Conservation (phyloP, 352 stramenopile genomes). For the Pythium pyrilobum region DNA sequence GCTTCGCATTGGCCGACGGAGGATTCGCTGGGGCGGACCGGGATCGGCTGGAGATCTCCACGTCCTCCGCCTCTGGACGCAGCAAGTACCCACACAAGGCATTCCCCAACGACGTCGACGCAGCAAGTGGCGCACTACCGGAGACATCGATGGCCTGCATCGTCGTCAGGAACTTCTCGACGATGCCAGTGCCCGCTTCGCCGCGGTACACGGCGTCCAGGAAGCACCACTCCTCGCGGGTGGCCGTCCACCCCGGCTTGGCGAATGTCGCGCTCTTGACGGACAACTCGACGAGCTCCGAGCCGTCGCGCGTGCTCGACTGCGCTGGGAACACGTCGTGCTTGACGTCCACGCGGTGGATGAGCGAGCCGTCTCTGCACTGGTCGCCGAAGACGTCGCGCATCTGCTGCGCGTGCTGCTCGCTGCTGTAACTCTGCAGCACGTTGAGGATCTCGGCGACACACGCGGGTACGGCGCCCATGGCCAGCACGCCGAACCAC, state of each 20-base stretch:
- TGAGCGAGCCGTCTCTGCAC: conserved; percentile 11
- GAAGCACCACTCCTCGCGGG: conserved; percentile 22
- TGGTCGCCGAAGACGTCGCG: conserved; percentile 6
- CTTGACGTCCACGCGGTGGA: conserved; percentile 6
- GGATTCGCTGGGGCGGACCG: too few species aligned
- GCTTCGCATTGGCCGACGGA: too few species aligned
- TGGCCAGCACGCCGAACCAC: conserved; percentile 5
- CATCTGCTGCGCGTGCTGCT: conserved; percentile 13
- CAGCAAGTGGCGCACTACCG: conserved; percentile 12
- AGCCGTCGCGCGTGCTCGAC: background rate
- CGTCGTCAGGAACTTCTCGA: conserved; percentile 19
- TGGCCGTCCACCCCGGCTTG: conserved; percentile 5
- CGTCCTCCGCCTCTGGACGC: background rate
- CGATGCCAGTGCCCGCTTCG: background rate
- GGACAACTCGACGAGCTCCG: conserved; percentile 6
- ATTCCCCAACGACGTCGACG: conserved; percentile 8
- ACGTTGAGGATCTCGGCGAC: conserved; percentile 16
- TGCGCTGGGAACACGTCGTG: background rate
- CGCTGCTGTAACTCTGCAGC: conserved; percentile 7
- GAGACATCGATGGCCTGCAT: conserved; percentile 1
- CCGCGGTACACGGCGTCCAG: conserved; percentile 9
- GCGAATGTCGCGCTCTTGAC: conserved; percentile 23
- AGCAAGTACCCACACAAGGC: conserved; percentile 13
- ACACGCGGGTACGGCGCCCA: conserved; percentile 12
- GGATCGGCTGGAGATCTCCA: too few species aligned